Base-by-base conservation (phyloP, 805 yeast genomes). In the Pichia paraexigua region DNA sequence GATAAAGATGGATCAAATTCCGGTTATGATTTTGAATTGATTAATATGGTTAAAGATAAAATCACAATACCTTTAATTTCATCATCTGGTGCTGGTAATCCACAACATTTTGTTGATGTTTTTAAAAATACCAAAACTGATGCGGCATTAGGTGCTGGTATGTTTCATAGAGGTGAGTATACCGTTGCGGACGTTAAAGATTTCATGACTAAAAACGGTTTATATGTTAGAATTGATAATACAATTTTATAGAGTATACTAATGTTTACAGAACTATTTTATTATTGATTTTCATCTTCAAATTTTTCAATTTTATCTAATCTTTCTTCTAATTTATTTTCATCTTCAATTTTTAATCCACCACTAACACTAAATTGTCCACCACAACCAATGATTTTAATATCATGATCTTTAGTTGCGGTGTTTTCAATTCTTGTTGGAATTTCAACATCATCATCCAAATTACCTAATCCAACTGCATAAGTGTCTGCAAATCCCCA, bases 401-500 rank as follows among this genome's bases (percentile, higher is more conserved):
- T 88, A 56, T 84, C 79, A 51, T 87, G 84, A 50, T 79, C 79
- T 60, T 82, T 85, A 0, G 97, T 90, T 2, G 99, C 99, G 5
- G 98, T 94, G 67, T 95, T 94, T 59, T 83, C 81, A 60, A 94
- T 88, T 67, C 92, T 79, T 0, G 97, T 87, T 43, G 99, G 99
- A 21, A 73, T 72, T 49, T 82, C 95, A 50, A 89, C 85, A 65
- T 94, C 98, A 45, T 79, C 87, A 45, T 88, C 97, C 39, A 87
- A 83, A 47, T 65, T 65, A 9, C 99, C 99, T 53, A 90, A 82
- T 13, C 99, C 99, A 32, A 92, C 83, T 20, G 96, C 99, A 68
- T 89, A 94, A 1, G 97, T 91, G 58, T 92, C 98, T 44, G 95
- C 97, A 65, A 91, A 94, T 1, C 99, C 99, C 99, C 99, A 94